A percentile compares a stretch with the other conserved stretches of the same genome.
These are phyloP conservation scores for Kalanchoe fedtschenkoi DNA, from an alignment of 164 flowering plant genomes.

Conservation along the genomic window DNA sequence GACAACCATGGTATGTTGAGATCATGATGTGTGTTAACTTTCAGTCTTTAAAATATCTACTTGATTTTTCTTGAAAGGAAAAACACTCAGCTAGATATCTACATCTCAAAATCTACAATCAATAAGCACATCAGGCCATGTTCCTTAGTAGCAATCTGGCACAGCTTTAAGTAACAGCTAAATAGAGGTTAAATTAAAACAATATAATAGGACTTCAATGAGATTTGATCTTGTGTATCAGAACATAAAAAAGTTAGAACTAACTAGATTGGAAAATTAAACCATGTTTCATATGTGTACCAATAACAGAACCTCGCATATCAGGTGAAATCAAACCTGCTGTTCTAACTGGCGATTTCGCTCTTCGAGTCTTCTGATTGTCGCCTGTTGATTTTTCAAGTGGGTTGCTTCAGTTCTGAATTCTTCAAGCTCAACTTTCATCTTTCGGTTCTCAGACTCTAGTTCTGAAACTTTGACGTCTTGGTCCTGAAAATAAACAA, in stretches of 20 bases:
- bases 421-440: conserved; percentile 98
- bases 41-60: too few species aligned
- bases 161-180: background rate
- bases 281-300: background rate
- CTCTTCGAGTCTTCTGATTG: conserved; percentile 96
- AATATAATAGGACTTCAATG: background rate
- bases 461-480: conserved; percentile 66
- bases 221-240: background rate
- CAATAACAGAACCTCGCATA: background rate
- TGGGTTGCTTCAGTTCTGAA: conserved; percentile 91
- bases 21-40: too few species aligned
- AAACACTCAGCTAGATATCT: background rate
- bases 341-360: conserved; percentile 90
- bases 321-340: conserved; percentile 45
- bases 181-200: background rate
- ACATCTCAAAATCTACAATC: background rate
- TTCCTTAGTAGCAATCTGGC: background rate
- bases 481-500: conserved; percentile 57
- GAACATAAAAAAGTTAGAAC: background rate
- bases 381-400: conserved; percentile 95
- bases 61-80: background rate
- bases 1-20: too few species aligned
- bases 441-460: conserved; percentile 88
- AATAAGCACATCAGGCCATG: background rate
- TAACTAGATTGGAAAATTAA: background rate